phyloP scores from a whole-genome alignment of 495 filamentous ascomycete species.

The Podospora didyma region DNA sequence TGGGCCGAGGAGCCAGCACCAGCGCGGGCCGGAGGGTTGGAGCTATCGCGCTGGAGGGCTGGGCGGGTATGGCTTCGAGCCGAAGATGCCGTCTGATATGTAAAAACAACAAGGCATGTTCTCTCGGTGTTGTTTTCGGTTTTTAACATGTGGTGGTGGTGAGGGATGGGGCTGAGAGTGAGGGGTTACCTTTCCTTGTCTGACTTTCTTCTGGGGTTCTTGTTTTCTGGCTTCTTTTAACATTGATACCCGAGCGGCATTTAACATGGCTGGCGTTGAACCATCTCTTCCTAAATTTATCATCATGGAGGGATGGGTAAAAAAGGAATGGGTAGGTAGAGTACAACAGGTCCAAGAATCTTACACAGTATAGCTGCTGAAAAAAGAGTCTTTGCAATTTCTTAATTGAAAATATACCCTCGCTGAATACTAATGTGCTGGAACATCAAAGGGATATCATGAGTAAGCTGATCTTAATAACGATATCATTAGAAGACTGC shows the following conservation, averaged over 20 bases:
- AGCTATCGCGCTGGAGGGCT: conserved; percentile 66
- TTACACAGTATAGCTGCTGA: conserved; percentile 2
- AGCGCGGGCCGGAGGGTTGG: conserved; percentile 58
- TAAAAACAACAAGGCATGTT: not conserved
- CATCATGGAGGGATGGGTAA: not conserved
- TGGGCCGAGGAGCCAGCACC: conserved; percentile 64
- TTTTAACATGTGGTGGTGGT: not conserved
- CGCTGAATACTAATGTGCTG: no score
- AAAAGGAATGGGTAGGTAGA: not conserved
- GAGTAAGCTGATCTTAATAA: no score
- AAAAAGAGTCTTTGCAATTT: no score
- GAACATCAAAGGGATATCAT: no score
- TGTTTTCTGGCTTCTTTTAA: conserved; percentile 5
- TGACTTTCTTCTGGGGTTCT: not conserved
- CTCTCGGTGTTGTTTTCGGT: not conserved
- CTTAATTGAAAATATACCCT: no score
- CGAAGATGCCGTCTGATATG: conserved; percentile 28
- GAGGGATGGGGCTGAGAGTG: not conserved
- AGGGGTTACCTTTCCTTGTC: not conserved
- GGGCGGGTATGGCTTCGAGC: conserved; percentile 81
- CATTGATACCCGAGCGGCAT: conserved; percentile 15
- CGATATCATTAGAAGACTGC: no score
- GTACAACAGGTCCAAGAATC: not conserved
- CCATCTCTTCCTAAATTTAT: not conserved
- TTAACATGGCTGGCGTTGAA: conserved; percentile 23